A percentile compares a stretch with the other conserved stretches of the same genome.
These are phyloP conservation scores for Arachis hypogaea DNA, from an alignment of 306 rosid genomes.

Conservation along the genomic window DNA sequence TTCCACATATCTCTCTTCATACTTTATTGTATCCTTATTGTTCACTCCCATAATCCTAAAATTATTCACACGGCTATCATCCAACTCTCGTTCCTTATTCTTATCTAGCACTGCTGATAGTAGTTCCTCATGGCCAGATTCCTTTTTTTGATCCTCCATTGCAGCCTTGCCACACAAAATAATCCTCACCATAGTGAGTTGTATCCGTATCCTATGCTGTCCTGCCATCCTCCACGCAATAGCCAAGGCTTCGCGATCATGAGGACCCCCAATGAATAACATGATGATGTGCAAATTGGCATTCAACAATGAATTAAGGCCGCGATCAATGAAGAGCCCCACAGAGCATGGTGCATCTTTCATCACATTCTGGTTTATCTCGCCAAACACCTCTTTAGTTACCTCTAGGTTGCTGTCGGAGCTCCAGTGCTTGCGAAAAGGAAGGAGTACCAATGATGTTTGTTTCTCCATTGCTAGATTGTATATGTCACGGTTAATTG, in stretches of 20 bases:
- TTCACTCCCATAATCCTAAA: too few relatives aligned
- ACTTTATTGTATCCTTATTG: too few relatives aligned
- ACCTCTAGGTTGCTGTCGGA: slow-evolving; percentile 38
- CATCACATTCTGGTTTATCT: slow-evolving; percentile 43
- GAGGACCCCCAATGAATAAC: slow-evolving; percentile 52
- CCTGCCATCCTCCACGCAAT: slow-evolving; percentile 49
- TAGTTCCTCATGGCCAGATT: too few relatives aligned
- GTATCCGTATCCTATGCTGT: too few relatives aligned
- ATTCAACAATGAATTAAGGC: slow-evolving; percentile 38
- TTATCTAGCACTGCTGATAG: too few relatives aligned
- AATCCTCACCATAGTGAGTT: too few relatives aligned
- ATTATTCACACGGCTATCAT: too few relatives aligned
- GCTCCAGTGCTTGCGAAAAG: slow-evolving; percentile 47
- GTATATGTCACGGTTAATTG: slow-evolving; percentile 52
- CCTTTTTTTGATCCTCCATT: too few relatives aligned
- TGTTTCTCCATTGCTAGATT: slow-evolving; percentile 44
- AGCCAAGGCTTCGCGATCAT: slow-evolving; percentile 66
- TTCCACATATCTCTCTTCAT: too few relatives aligned
- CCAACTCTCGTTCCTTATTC: too few relatives aligned
- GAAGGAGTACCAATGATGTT: slow-evolving; percentile 42
- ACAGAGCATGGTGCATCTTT: slow-evolving; percentile 48
- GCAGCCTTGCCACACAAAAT: too few relatives aligned
- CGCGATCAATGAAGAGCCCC: slow-evolving; percentile 44
- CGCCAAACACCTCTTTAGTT: slow-evolving; percentile 15
- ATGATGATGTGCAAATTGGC: slow-evolving; percentile 18